Evolutionary conservation across 176 grass and related monocot species (phyloP), one percentile per base, ranked within the genome.

Genomic region (Bonia amplexicaulis): DNA sequence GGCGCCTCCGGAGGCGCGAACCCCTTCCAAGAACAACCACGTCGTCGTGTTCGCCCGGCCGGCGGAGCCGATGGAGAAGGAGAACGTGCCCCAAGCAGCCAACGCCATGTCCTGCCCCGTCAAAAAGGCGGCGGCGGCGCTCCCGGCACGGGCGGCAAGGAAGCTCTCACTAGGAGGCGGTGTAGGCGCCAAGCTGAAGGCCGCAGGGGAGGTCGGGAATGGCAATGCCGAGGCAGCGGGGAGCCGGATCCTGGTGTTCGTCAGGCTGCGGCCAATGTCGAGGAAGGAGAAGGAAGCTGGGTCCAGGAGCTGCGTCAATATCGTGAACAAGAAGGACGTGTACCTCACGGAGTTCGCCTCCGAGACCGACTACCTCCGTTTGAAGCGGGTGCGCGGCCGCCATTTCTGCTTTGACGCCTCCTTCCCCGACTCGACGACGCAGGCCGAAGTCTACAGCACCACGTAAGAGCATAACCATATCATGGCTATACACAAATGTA

Each of bases 331-430:
- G 82, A 96, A 96, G 86, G 96, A 99, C 7, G 90, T 99, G 29
- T 94, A 89, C 80, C 78, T 99, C 23, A 99, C 88, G 12, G 96
- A 99, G 83, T 91, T 92, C 63, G 78, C 96, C 35, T 91, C 88
- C 6, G 96, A 99, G 80, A 94, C 89, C 14, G 96, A 99, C 65
- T 99, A 96, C 73, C 88, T 99, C 70, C 82, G 96, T 59, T 69
- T 99, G 46, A 99, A 99, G 85, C 92, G 93, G 58, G 71, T 94
- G 54, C 89, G 93, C 12, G 96, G 91, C 52, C 88, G 91, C 63
- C 96, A 99, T 85, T 99, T 99, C 90, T 96, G 91, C 85, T 99
- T 99, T 77, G 96, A 99, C 64, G 82, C 89, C 33, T 91, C 93
- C 35, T 99, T 99, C 73, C 88, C 91, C 0, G 96, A 99, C 66